Conservation (phyloP, 495 filamentous ascomycete species). For the Peziza echinospora region DNA sequence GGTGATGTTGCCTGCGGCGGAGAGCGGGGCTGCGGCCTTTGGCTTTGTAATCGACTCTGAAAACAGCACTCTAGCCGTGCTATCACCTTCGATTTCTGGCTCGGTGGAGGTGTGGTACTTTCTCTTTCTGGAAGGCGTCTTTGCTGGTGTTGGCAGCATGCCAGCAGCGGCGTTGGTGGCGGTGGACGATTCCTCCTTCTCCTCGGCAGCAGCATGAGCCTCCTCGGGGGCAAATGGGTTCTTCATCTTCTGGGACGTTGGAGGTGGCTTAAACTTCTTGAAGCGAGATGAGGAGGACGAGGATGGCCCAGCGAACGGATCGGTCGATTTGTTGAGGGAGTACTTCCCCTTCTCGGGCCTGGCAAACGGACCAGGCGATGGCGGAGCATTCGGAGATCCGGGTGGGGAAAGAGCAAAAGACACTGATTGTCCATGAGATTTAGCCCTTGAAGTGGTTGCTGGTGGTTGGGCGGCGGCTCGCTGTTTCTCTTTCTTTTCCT, state of each 20-base stretch:
- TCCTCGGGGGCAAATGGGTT: neutral
- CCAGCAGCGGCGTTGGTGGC: conserved; percentile 20
- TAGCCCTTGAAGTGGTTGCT: neutral
- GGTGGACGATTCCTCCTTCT: too few species aligned
- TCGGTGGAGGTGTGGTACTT: conserved; percentile 9
- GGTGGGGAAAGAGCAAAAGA: neutral
- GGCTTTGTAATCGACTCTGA: conserved; percentile 6
- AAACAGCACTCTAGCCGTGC: neutral
- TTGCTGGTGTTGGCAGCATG: conserved; percentile 76
- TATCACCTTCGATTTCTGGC: neutral
- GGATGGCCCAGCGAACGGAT: neutral
- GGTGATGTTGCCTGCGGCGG: conserved; percentile 31
- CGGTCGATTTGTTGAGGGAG: neutral
- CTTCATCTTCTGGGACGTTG: neutral
- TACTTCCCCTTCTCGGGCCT: neutral
- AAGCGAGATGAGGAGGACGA: neutral
- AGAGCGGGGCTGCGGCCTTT: conserved; percentile 36
- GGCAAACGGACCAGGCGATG: neutral
- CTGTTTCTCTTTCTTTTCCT: neutral
- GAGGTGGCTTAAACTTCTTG: neutral
- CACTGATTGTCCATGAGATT: neutral
- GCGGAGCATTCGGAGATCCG: neutral
- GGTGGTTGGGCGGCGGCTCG: neutral
- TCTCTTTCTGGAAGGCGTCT: conserved; percentile 61
- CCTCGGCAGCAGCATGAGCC: too few species aligned